A percentile compares a stretch with the other conserved stretches of the same genome.
These are phyloP conservation scores for Chlorella sp. DNA, from an alignment of 139 green algal genomes.

Conservation along the genomic window DNA sequence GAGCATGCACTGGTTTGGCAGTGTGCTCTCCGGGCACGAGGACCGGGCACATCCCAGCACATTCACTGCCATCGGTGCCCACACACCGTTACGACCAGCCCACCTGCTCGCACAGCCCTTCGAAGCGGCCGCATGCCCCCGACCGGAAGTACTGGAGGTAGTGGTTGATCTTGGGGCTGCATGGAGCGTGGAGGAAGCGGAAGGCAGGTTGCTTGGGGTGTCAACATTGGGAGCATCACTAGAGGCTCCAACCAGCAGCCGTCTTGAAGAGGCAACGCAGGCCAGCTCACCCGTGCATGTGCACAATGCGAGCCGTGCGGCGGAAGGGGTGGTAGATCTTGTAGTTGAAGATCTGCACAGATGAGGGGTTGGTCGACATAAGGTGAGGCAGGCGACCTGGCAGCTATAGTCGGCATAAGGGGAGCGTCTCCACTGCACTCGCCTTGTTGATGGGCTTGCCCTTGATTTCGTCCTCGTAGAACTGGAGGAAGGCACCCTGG, in stretches of 20 bases:
- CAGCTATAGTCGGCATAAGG: no score
- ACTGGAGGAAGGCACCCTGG: slow-evolving; percentile 24
- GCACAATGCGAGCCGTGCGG: slow-evolving; percentile 9
- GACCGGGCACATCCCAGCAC: no score
- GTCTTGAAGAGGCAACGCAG: no score
- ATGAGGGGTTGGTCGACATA: no score
- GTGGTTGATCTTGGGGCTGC: slow-evolving; percentile 30
- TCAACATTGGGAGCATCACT: no score
- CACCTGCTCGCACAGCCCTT: slow-evolving; percentile 11
- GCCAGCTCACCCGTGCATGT: slow-evolving; percentile 19
- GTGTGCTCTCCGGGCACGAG: no score
- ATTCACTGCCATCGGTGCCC: no score
- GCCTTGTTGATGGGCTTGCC: slow-evolving; percentile 17
- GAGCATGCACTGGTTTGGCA: background rate
- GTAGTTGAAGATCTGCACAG: background rate
- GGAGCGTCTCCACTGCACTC: no score
- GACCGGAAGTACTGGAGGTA: slow-evolving; percentile 6
- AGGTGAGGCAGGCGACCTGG: no score
- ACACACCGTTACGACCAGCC: background rate
- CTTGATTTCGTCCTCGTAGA: slow-evolving; percentile 19
- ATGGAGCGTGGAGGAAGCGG: background rate
- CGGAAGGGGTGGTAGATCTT: slow-evolving; percentile 9
- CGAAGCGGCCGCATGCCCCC: background rate
- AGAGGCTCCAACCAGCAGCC: no score
- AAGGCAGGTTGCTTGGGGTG: no score